Conservation (phyloP, 163 green algal genomes). For the Smithsoniella earleae region DNA sequence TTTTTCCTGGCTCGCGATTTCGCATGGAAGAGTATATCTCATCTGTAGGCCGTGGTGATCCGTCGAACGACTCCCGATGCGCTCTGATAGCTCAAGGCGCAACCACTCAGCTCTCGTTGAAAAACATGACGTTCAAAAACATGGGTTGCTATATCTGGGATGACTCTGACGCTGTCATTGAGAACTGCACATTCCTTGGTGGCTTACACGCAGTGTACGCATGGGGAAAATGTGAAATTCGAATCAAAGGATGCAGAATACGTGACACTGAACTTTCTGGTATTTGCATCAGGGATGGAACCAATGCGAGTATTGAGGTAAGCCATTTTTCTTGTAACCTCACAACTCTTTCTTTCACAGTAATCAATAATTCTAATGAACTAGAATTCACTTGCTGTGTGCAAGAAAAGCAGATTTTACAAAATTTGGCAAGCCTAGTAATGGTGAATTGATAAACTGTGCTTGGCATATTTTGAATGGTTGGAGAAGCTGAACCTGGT, state of each 20-base stretch:
- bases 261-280: background rate
- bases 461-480: background rate
- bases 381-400: no score
- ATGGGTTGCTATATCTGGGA: constrained; percentile 27
- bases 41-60: constrained; percentile 4
- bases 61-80: background rate
- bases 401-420: background rate
- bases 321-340: background rate
- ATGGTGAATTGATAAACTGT: background rate
- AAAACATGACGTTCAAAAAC: background rate
- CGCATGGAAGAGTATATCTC: no score
- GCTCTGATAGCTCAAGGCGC: background rate
- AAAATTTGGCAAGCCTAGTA: background rate
- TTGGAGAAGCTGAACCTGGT: no score
- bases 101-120: background rate
- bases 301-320: background rate
- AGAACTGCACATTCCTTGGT: constrained; percentile 5
- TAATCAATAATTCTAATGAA: background rate
- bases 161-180: background rate
- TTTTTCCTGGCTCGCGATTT: background rate
- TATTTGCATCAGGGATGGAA: constrained; percentile 8
- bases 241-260: background rate
- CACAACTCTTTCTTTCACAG: background rate
- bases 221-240: background rate
- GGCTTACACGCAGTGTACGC: constrained; percentile 15